Evolutionary conservation across 345 rosid species (phyloP).

Genomic region (Mercurialis annua): DNA sequence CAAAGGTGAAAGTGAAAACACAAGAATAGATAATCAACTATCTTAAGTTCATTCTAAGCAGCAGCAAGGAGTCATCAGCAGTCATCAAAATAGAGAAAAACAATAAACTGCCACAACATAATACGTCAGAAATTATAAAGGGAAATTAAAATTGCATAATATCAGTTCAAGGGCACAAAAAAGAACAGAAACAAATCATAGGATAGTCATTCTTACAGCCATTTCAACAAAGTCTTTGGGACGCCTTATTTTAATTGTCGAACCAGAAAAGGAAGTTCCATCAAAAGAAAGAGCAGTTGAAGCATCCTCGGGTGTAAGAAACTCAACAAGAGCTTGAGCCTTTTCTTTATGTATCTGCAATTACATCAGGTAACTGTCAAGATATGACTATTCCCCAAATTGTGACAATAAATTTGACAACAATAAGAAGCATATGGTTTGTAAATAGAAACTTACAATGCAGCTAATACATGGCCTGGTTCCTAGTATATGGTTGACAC

Average conservation of each 20-base stretch:
- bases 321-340: slow-evolving; percentile 82
- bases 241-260: slow-evolving; percentile 68
- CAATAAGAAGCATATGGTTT: slow-evolving; percentile 17
- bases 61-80: neutral
- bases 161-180: neutral
- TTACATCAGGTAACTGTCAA: slow-evolving; percentile 16
- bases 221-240: slow-evolving; percentile 80
- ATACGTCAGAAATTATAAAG: neutral
- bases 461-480: slow-evolving; percentile 86
- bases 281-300: slow-evolving; percentile 83
- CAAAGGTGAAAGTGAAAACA: neutral
- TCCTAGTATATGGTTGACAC: slow-evolving; percentile 59
- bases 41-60: neutral
- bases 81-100: neutral
- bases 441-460: slow-evolving; percentile 55
- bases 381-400: slow-evolving; percentile 12
- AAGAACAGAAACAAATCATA: slow-evolving; percentile 14
- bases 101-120: slow-evolving; percentile 5
- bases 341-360: slow-evolving; percentile 79
- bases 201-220: slow-evolving; percentile 60
- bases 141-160: slow-evolving; percentile 4
- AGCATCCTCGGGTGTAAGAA: slow-evolving; percentile 95
- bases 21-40: neutral
- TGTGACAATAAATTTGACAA: slow-evolving; percentile 18
- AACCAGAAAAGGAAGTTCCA: slow-evolving; percentile 60